phyloP scores from a whole-genome alignment of 2,329 filamentous ascomycete species.

The Chaetomiaceae sp. region DNA sequence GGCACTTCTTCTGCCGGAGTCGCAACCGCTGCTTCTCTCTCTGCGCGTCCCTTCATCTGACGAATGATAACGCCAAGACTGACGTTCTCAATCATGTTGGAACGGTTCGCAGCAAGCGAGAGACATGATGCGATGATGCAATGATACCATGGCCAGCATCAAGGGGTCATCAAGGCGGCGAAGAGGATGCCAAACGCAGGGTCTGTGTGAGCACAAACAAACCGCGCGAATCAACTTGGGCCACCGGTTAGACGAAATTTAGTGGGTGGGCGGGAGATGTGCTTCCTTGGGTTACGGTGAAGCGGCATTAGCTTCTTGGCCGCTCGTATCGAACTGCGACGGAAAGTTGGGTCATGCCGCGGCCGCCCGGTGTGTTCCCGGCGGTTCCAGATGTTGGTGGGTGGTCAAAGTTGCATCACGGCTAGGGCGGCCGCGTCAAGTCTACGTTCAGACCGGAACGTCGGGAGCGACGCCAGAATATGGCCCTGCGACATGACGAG shows the following conservation, averaged over 20 bases:
- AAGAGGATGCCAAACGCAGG: neutral
- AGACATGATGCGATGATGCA: neutral
- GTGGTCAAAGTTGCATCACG: neutral
- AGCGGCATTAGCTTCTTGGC: slow-evolving; percentile 14
- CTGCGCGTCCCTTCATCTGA: neutral
- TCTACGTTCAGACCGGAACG: slow-evolving; percentile 20
- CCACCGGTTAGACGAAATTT: neutral
- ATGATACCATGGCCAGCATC: neutral
- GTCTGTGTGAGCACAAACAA: neutral
- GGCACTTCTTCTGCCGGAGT: neutral
- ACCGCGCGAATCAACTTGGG: neutral
- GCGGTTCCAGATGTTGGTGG: neutral
- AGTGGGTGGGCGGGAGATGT: neutral
- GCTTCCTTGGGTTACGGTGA: neutral
- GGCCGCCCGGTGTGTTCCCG: slow-evolving; percentile 4
- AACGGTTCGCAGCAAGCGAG: neutral
- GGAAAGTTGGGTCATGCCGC: slow-evolving; percentile 10
- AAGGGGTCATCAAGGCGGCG: neutral
- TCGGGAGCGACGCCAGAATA: slow-evolving; percentile 18
- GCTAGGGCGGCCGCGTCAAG: slow-evolving; percentile 4
- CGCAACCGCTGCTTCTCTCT: neutral
- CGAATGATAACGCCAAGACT: too few relatives aligned
- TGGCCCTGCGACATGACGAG: slow-evolving; percentile 7
- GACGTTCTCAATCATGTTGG: neutral
- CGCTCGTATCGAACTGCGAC: slow-evolving; percentile 11